Conservation (phyloP, 2,329 filamentous ascomycete genomes). For the Cytospora leucostoma region DNA sequence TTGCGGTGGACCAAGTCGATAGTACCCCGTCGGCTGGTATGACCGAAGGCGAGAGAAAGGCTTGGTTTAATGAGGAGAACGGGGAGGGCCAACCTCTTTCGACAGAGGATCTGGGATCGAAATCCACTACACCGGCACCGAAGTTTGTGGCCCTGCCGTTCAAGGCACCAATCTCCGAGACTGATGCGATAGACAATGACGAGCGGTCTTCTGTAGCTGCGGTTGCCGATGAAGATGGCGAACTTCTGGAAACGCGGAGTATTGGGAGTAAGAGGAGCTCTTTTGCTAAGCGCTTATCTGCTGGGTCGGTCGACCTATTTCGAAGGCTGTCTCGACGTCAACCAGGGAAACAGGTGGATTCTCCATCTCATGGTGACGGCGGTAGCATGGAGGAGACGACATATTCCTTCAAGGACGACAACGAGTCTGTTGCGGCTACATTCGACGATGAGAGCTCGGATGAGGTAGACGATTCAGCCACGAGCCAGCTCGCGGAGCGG, state of each 20-base stretch:
- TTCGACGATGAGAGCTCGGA: slow-evolving; percentile 50
- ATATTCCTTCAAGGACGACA: slow-evolving; percentile 43
- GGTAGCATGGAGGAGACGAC: slow-evolving; percentile 50
- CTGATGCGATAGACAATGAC: slow-evolving; percentile 42
- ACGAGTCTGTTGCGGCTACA: slow-evolving; percentile 59
- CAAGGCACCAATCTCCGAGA: slow-evolving; percentile 50
- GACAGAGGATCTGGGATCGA: slow-evolving; percentile 33
- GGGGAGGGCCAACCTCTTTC: slow-evolving; percentile 36
- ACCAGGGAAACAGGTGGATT: slow-evolving; percentile 29
- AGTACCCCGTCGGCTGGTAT: slow-evolving; percentile 33
- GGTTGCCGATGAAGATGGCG: slow-evolving; percentile 62
- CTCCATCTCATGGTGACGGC: slow-evolving; percentile 30
- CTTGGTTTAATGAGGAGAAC: slow-evolving; percentile 37
- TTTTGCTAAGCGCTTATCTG: slow-evolving; percentile 52
- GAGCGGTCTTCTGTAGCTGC: slow-evolving; percentile 70
- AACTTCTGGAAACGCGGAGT: slow-evolving; percentile 34
- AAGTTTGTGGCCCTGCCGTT: slow-evolving; percentile 68
- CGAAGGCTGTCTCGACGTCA: slow-evolving; percentile 46
- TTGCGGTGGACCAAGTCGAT: slow-evolving; percentile 50
- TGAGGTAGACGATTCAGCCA: slow-evolving; percentile 39
- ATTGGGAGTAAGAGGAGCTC: slow-evolving; percentile 40
- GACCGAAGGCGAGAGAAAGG: slow-evolving; percentile 40
- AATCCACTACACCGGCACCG: slow-evolving; percentile 48
- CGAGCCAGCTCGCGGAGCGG: slow-evolving; percentile 31
- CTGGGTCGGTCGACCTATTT: slow-evolving; percentile 48